Evolutionary conservation across 805 yeast genomes (phyloP), one percentile per base, ranked within the genome.

Genomic region (Lipomyces spencermartinsiae): DNA sequence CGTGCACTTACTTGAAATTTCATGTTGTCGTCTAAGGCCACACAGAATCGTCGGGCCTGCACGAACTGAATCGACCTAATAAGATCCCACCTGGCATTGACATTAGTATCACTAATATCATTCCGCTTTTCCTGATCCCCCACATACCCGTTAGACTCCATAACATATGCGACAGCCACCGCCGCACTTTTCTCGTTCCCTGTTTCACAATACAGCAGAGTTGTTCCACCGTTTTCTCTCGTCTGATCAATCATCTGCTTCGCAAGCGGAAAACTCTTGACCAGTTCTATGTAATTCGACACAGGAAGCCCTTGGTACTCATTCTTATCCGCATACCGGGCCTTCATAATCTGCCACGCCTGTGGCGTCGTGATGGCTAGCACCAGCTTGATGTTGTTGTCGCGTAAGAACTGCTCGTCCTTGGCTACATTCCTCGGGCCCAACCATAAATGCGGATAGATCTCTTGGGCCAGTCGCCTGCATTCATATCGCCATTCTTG

Each of bases 391-490:
- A 84, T 80, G 68, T 82, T 82, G 64, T 81, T 76, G n/a, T 75
- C 71, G 22, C 67, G 63, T 9, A 85, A 71, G 62, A 82, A 80
- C 8, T 76, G 78, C 8, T 73, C 71, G 72, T 83, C 81, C 0
- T 80, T 77, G n/a, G 83, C 74, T 0, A 82, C 78, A 61, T 82
- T 77, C 64, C 83, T 70, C 1, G 87, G 85, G 1, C 88, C 87
- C 37, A 85, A 76, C 78, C 82, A 83, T 2, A 84, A 74, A 58
- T 79, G 76, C 22, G 79, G 78, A 9, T 80, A 75, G 19, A 85
- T 66, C 66, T 77, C 78, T 73, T 84, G 86, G 2, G 86, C 83
- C 51, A 76, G 64, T 53, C 77, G 74, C n/a, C 80, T 75, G 49
- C 66, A 39, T 54, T 77, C 80, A 60, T 76, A 76, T 2, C 71